Evolutionary conservation across 2,329 filamentous ascomycete species (phyloP).

Genomic region (Apiospora aurea): DNA sequence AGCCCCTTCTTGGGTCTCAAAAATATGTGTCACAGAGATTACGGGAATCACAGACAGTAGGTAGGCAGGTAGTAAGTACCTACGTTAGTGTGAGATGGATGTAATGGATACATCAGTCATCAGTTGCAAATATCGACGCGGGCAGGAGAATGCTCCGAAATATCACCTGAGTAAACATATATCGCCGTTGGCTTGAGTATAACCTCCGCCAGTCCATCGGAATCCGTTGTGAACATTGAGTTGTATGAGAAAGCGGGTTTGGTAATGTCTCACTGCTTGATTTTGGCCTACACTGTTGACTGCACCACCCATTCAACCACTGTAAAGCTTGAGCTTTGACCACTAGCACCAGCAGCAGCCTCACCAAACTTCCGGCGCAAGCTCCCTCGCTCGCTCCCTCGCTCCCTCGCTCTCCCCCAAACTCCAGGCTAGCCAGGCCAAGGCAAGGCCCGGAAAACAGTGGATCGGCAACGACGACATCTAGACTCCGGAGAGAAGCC

Average conservation of each 20-base stretch:
- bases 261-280: background rate
- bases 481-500: slow-evolving; percentile 9
- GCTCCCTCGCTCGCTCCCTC: background rate
- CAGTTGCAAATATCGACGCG: background rate
- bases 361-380: background rate
- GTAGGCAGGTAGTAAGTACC: background rate
- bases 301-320: background rate
- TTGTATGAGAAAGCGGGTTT: background rate
- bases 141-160: background rate
- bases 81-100: background rate
- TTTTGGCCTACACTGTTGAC: background rate
- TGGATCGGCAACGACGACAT: slow-evolving; percentile 20
- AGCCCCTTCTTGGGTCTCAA: background rate
- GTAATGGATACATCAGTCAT: background rate
- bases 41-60: background rate
- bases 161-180: background rate
- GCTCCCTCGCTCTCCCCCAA: background rate
- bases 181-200: background rate
- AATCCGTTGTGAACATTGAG: background rate
- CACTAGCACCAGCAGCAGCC: slow-evolving; percentile 17
- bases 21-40: too few relatives aligned
- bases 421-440: background rate
- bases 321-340: slow-evolving; percentile 11
- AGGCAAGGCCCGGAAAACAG: slow-evolving; percentile 18
- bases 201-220: background rate